Conservation (phyloP, 1,284 basidiomycete species). For the Puccinia hordei region DNA sequence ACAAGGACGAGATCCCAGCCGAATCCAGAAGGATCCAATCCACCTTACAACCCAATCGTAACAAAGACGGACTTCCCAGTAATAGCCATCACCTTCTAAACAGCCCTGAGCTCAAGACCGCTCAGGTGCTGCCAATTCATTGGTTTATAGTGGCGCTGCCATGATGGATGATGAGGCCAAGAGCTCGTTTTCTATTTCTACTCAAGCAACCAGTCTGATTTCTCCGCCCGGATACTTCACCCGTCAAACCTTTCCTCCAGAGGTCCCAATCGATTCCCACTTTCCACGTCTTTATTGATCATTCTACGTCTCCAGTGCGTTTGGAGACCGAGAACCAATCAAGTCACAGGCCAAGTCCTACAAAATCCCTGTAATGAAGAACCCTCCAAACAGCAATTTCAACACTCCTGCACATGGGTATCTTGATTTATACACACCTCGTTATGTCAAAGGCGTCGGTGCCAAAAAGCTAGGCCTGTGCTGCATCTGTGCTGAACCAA, state of each 20-base stretch:
- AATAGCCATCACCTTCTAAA: no score
- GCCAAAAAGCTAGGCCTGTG: conserved; percentile 72
- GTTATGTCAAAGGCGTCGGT: conserved; percentile 73
- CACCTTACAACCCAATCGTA: no score
- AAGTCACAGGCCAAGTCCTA: conserved; percentile 30
- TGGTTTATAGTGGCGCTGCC: not conserved
- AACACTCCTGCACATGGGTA: conserved; percentile 52
- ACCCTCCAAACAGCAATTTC: conserved; percentile 39
- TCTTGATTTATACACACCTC: conserved; percentile 72
- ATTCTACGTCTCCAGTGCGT: conserved; percentile 48
- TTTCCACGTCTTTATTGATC: conserved; percentile 46
- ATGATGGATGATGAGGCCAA: conserved; percentile 45
- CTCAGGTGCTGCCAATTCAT: conserved; percentile 5
- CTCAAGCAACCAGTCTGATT: conserved; percentile 51
- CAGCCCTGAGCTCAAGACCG: conserved; percentile 4
- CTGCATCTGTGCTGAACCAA: conserved; percentile 71
- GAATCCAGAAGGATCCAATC: no score
- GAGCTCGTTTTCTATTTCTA: conserved; percentile 49
- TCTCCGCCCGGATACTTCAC: conserved; percentile 40
- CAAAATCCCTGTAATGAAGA: conserved; percentile 25
- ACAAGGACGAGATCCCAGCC: no score
- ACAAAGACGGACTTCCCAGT: no score
- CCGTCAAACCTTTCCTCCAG: conserved; percentile 32
- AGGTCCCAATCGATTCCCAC: conserved; percentile 44
- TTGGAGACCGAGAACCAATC: conserved; percentile 49